phyloP scores from a whole-genome alignment of 2,329 filamentous ascomycete genomes.

The Fusarium marasasianum region DNA sequence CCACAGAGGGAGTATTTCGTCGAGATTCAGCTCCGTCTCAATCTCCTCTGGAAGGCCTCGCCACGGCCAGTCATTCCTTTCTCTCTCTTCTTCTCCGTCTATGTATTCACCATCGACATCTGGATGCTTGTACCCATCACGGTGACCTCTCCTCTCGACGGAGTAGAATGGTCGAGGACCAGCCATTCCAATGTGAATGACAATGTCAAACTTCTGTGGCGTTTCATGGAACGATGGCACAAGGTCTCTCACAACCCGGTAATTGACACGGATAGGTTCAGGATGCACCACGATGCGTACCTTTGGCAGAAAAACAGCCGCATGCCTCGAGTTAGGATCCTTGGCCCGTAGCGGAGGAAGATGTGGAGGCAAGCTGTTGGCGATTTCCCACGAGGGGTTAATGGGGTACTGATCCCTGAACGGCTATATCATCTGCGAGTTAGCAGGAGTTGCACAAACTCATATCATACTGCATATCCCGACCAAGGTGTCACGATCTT shows the following conservation, averaged over 20 bases:
- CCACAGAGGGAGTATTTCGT: constrained; percentile 67
- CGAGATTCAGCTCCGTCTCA: constrained; percentile 64
- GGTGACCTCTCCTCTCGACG: constrained; percentile 75
- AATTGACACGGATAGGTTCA: constrained; percentile 75
- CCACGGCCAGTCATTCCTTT: constrained; percentile 63
- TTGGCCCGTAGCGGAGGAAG: constrained; percentile 63
- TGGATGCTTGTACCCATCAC: constrained; percentile 74
- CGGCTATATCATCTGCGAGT: constrained; percentile 60
- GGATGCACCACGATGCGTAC: constrained; percentile 74
- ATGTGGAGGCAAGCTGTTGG: constrained; percentile 70
- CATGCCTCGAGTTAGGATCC: constrained; percentile 45
- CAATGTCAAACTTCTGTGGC: constrained; percentile 64
- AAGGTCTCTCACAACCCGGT: constrained; percentile 69
- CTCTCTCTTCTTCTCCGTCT: constrained; percentile 63
- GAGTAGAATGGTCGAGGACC: constrained; percentile 70
- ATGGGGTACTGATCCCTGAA: constrained; percentile 76
- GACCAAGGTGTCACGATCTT: neutral
- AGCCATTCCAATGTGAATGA: constrained; percentile 85
- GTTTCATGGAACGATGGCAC: constrained; percentile 70
- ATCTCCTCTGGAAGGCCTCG: constrained; percentile 64
- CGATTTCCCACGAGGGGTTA: constrained; percentile 86
- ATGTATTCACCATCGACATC: constrained; percentile 75
- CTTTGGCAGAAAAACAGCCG: constrained; percentile 48
- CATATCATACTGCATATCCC: neutral
- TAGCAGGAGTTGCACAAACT: constrained; percentile 8